Base-by-base conservation (phyloP, 768 basidiomycete genomes). In the Lentinula lateritia region DNA sequence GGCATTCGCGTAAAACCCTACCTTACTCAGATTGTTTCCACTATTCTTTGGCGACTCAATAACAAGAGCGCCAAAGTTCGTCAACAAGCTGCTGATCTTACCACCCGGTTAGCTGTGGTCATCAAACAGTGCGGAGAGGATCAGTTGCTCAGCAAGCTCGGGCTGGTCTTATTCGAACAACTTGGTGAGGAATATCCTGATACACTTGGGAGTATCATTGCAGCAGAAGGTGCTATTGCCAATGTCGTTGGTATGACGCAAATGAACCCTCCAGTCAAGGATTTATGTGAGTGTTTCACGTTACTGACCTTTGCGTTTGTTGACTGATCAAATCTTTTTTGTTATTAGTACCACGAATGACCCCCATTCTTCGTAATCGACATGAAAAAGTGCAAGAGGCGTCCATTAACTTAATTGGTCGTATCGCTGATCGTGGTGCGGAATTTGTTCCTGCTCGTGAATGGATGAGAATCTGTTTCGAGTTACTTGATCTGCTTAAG, bases 391-490 rank as follows among this genome's bases (percentile, higher is more conserved):
- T 99, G 66, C 97, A 99, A 72, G 97, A 99, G 73, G 93, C 97
- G 0, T 98, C 95, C 2, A 99, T 99, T 78, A 99, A 99, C 77
- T 83, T 99, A 78, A 98, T 99, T 66, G 97, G 97, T 66, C 96
- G 96, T 75, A 98, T 99, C 66, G 96, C 97, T 61, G 97, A 99
- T 86, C 94, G 97, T 74, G 97, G 97, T 60, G 96, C 97, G 20
- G 97, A 98, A 75, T 98, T 93, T 63, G 96, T 99, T 0, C 95
- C 97, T 15, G 96, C 97, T 9, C 87, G 97, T 69, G 97, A 99
- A 75, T 98, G 96, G 97, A 99, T 99, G 97, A 90, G 97, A 70
- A 98, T 99, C 70, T 98, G 97, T 72, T 98, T 99, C 75, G 97
- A 99, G 71, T 77, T 99, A 38, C 84, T 99, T 54, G 97, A 98